Base-by-base conservation (phyloP, 257 asterid genomes). In the Fraxinus cuspidata region DNA sequence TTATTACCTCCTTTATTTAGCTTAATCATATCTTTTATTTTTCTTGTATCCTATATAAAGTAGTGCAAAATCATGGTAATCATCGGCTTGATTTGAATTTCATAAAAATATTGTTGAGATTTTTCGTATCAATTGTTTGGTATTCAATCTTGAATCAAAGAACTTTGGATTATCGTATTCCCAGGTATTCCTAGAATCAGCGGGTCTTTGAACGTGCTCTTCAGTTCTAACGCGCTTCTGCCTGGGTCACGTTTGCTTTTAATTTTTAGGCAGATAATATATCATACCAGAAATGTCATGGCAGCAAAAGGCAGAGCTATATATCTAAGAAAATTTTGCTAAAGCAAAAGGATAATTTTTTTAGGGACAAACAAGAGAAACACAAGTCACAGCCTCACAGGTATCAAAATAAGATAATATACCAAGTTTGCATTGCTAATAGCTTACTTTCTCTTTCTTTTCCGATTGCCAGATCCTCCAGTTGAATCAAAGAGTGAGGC, bases 401-500 rank as follows among this genome's bases (percentile, higher is more conserved):
- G 37, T 27, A 70, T 16, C 31, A n/a, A 64, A 71, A 66, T 56
- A 38, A 60, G 27, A 71, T 44, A 81, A 28, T 12, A 69, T 27
- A 78, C 51, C 32, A 70, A 68, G n/a, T 47, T 69, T 42, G 70
- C 29, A 38, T 69, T 42, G 70, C 29, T 18, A 74, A 81, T 73
- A 27, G 51, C 96, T 89, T 89, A 93, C 98, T 93, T 93, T 84
- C 97, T 86, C 88, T 88, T 96, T 80, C 86, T 92, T 78, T 90
- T 92, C 13, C 89, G 87, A 75, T 87, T 90, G 78, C 84, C 89
- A 9, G 88, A 72, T 75, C 98, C 98, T 60, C 99, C 98, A 3
- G 97, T 93, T 79, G 98, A 92, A 87, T 96, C 99, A 74, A 96
- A 96, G 63, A 96, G 84, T 6, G 98, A 89, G 42, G 96, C 98